Base-by-base conservation (phyloP, 192 early-diverging fungal genomes). In the Powellomyces hirtus region DNA sequence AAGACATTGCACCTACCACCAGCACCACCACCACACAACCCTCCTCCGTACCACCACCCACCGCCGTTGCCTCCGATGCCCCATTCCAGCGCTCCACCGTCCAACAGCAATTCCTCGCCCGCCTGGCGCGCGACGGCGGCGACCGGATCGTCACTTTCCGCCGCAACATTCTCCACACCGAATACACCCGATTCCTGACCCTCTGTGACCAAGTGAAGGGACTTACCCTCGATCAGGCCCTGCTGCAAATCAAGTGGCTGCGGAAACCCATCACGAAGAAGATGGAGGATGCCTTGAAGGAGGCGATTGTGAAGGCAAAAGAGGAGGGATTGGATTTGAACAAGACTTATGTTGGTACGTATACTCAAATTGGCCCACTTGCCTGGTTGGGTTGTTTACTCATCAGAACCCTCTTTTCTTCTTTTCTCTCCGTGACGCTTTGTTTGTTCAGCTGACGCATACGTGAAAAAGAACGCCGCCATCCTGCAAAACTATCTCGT, bases 261-360 rank as follows among this genome's bases (percentile, higher is more conserved):
- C 44, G 69, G 26, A 74, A 78, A 49, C 73, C 56, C 18, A 75
- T 83, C 33, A 46, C 72, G 7, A 30, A 40, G 30, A 71, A 74
- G 49, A 52, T 78, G 35, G 46, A 68, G 37, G 60, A 65, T 27
- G 70, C 62, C 0, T 29, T 83, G 6, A 67, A 66, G 20, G 71
- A 79, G 29, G 72, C 72, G 13, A 70, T 83, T 36, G 71, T 78
- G 1, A 55, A 68, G 42, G 78, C 78, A 8, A 80, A 80, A 52
- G 74, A 76, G 49, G 50, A 52, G 14, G 73, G 68, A 0, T 74
- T 80, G 24, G 78, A 80, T 61, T 56, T 83, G 34, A 44, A 56
- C 24, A 78, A 75, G 38, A 83, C 81, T 26, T 83, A 74, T 66
- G 61, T 83, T 30, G 81, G 81, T 83, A 40, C 35, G 74, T 70